phyloP scores from a whole-genome alignment of 2,329 filamentous ascomycete genomes.

The Dryadomyces quercus-mongolicae region DNA sequence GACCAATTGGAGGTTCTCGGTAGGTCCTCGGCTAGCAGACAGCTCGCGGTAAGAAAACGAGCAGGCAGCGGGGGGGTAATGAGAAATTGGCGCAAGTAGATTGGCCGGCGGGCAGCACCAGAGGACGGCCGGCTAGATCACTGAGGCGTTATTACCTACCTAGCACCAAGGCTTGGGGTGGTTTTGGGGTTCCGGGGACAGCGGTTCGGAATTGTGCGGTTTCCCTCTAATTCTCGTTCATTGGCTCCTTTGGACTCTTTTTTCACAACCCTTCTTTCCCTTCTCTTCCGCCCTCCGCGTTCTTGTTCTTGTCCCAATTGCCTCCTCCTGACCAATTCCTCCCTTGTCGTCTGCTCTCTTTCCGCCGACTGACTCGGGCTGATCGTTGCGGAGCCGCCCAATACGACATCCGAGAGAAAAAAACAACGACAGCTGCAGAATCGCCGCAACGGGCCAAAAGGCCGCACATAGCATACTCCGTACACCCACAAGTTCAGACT shows the following conservation, averaged over 20 bases:
- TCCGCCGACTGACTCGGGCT: no score
- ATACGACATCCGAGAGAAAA: neutral
- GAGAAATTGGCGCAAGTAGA: conserved; percentile 12
- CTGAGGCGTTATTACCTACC: neutral
- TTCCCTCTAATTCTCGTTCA: conserved; percentile 6
- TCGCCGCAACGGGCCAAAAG: neutral
- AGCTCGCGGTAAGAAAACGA: neutral
- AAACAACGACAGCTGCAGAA: neutral
- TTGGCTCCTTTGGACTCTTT: neutral
- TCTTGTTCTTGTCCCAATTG: neutral
- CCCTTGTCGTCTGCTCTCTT: neutral
- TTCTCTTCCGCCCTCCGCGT: neutral
- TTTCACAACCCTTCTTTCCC: neutral
- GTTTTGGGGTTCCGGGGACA: conserved; percentile 1
- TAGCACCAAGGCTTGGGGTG: neutral
- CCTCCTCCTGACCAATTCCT: neutral
- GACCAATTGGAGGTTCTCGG: neutral
- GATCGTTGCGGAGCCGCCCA: neutral
- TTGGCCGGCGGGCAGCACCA: conserved; percentile 6
- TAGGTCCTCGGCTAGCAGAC: neutral
- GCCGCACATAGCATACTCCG: neutral
- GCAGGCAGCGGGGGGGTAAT: conserved; percentile 5
- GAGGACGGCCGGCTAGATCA: neutral
- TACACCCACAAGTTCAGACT: neutral
- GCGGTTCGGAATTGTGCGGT: conserved; percentile 13